Evolutionary conservation across 192 early-diverging fungal genomes (phyloP), one percentile per base, ranked within the genome.

Genomic region (Mortierella alpina): DNA sequence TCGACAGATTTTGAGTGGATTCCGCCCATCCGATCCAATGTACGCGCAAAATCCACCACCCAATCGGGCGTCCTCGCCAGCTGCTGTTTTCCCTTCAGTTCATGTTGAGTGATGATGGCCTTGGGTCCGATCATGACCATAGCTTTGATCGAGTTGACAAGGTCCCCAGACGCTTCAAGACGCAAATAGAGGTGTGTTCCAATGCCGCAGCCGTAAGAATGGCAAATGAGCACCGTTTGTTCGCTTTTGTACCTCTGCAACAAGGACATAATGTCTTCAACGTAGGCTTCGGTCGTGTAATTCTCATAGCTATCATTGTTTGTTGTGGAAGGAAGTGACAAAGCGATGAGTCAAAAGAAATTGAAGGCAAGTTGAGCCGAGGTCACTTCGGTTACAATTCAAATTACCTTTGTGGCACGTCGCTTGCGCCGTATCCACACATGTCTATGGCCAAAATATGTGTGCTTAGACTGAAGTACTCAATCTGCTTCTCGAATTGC

Each of bases 401-500:
- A 31, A 31, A 31, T 73, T 85, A 90, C 88, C 80, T 84, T 18
- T 64, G 54, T 22, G 82, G 66, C 1, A 86, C 83, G 58, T 90
- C 87, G 61, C 88, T 90, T 58, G 75, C 81, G 9, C 88, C 88
- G 71, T 86, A 88, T 18, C 88, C 88, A 18, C 88, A 66, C 58
- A 90, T 22, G 41, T 90, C 88, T 44, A 90, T 72, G 1, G 88
- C 87, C 15, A 90, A 54, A 11, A 90, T 84, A 60, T 90, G 84
- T 11, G 84, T 80, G 45, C 80, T 85, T 10, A 72, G 72, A 51
- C 83, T 83, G 56, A 90, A 88, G 63, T 87, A 87, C 60, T 87
- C 83, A 10, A 90, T 86, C 61, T 90, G 88, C 66, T 76, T 68
- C 59, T 88, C 76, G 77, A 87, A 90, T 55, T 90, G 88, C 65